Percentiles rank a stretch among this genome's conserved stretches.
phyloP scores from a whole-genome alignment of 2,329 filamentous ascomycete species.

The Xylogone sp. region DNA sequence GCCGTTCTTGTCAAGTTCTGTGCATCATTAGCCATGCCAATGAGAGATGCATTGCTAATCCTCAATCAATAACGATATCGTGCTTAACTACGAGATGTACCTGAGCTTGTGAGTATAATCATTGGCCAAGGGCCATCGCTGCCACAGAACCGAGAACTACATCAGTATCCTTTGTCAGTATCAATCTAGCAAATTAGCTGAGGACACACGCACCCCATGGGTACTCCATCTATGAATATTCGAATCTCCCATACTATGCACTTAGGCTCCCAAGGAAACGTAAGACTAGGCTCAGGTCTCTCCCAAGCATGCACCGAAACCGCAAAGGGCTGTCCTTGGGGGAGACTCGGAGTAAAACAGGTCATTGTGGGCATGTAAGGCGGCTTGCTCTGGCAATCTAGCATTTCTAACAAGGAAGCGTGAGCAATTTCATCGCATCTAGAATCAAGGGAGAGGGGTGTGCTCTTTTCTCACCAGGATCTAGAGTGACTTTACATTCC shows the following conservation, averaged over 20 bases:
- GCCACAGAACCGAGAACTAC: slow-evolving; percentile 44
- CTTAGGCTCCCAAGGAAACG: slow-evolving; percentile 26
- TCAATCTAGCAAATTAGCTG: too few relatives aligned
- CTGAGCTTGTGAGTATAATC: slow-evolving; percentile 36
- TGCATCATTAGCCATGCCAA: neutral
- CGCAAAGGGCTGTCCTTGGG: slow-evolving; percentile 56
- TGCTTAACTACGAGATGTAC: too few relatives aligned
- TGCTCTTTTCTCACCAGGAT: slow-evolving; percentile 32
- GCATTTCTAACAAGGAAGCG: slow-evolving; percentile 8
- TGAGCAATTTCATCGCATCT: slow-evolving; percentile 15
- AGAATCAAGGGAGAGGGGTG: slow-evolving; percentile 17
- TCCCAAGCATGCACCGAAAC: slow-evolving; percentile 76
- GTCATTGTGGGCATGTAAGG: slow-evolving; percentile 59
- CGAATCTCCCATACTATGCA: slow-evolving; percentile 60
- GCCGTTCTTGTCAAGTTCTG: slow-evolving; percentile 35
- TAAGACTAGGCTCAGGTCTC: slow-evolving; percentile 53
- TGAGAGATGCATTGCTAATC: neutral
- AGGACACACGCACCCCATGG: slow-evolving; percentile 48
- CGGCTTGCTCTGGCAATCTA: slow-evolving; percentile 6
- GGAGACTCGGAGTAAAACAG: slow-evolving; percentile 66
- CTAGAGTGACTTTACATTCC: slow-evolving; percentile 63
- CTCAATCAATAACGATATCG: too few relatives aligned
- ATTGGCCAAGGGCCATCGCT: slow-evolving; percentile 47
- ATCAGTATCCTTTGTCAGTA: neutral
- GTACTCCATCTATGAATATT: slow-evolving; percentile 64